Evolutionary conservation across 2,329 filamentous ascomycete genomes (phyloP).

Genomic region (Colletotrichum simmondsii): DNA sequence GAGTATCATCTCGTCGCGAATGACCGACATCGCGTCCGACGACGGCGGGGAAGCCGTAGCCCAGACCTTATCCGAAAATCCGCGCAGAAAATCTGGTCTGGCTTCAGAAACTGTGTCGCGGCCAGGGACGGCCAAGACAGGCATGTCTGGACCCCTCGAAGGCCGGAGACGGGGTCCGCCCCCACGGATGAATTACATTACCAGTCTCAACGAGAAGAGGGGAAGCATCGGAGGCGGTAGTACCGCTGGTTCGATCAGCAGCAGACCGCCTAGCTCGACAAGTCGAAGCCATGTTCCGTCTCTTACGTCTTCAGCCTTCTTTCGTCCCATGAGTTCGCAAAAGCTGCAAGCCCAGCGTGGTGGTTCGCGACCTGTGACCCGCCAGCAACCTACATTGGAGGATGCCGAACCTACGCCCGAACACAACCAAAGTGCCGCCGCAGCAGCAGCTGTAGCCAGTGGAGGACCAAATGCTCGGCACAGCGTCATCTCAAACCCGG

Average conservation of each 20-base stretch:
- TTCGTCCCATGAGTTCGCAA: conserved; percentile 96
- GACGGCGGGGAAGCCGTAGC: conserved; percentile 59
- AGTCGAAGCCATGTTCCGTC: conserved; percentile 91
- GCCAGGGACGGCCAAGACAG: conserved; percentile 65
- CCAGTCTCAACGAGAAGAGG: conserved; percentile 57
- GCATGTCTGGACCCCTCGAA: conserved; percentile 41
- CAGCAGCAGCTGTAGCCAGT: conserved; percentile 46
- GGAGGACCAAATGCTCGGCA: conserved; percentile 58
- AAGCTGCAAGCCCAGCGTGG: conserved; percentile 90
- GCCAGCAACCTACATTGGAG: conserved; percentile 38
- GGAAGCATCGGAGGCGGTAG: conserved; percentile 50
- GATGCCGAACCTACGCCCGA: conserved; percentile 46
- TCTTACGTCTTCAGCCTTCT: conserved; percentile 90
- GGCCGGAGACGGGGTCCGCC: conserved; percentile 56
- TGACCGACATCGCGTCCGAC: conserved; percentile 73
- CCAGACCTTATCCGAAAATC: conserved; percentile 43
- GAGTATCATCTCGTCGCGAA: conserved; percentile 77
- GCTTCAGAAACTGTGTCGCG: conserved; percentile 59
- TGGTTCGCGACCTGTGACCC: conserved; percentile 58
- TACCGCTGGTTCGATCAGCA: conserved; percentile 46
- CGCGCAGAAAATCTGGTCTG: conserved; percentile 34
- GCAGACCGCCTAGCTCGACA: conserved; percentile 65
- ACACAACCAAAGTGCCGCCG: conserved; percentile 48
- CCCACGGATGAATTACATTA: conserved; percentile 61
- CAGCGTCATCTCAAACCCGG: conserved; percentile 59